These are phyloP conservation scores for Diaporthe ampelina DNA, from an alignment of 2,329 filamentous ascomycete genomes.

Conservation along the genomic window DNA sequence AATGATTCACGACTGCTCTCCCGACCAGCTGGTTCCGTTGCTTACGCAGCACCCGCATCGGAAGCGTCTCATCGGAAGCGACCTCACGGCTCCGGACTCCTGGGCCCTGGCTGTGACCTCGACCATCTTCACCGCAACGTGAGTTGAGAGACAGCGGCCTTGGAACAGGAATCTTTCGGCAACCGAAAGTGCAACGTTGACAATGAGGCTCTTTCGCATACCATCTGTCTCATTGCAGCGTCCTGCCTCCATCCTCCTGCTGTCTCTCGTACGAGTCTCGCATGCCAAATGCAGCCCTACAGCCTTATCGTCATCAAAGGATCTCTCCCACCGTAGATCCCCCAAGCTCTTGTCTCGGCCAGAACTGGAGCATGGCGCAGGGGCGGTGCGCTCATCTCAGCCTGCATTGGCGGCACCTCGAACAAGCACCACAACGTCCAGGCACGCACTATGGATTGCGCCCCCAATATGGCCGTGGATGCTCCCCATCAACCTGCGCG, in stretches of 20 bases:
- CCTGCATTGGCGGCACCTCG: conserved; percentile 19
- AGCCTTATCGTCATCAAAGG: conserved; percentile 31
- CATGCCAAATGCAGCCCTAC: conserved; percentile 35
- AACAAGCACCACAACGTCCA: conserved; percentile 10
- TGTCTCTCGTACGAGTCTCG: conserved; percentile 22
- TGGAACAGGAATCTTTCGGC: conserved; percentile 12
- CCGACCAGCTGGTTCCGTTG: background rate
- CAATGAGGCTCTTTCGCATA: conserved; percentile 7
- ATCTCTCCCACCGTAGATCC: conserved; percentile 18
- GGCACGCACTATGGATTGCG: conserved; percentile 2
- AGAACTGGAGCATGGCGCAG: conserved; percentile 33
- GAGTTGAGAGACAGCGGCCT: background rate
- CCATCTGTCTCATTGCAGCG: background rate
- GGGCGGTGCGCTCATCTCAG: conserved; percentile 31
- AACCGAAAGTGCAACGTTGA: background rate
- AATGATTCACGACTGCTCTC: conserved; percentile 14
- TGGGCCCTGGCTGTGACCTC: background rate
- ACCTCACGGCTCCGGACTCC: background rate
- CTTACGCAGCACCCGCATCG: conserved; percentile 23
- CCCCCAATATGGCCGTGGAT: background rate
- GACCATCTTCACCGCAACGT: conserved; percentile 18
- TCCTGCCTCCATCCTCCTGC: background rate
- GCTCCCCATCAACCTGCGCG: background rate
- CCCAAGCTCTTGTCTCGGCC: conserved; percentile 29
- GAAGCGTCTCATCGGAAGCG: background rate